Evolutionary conservation across 139 green algal species (phyloP).

Genomic region (Chlamydomonas sphaeroides): DNA sequence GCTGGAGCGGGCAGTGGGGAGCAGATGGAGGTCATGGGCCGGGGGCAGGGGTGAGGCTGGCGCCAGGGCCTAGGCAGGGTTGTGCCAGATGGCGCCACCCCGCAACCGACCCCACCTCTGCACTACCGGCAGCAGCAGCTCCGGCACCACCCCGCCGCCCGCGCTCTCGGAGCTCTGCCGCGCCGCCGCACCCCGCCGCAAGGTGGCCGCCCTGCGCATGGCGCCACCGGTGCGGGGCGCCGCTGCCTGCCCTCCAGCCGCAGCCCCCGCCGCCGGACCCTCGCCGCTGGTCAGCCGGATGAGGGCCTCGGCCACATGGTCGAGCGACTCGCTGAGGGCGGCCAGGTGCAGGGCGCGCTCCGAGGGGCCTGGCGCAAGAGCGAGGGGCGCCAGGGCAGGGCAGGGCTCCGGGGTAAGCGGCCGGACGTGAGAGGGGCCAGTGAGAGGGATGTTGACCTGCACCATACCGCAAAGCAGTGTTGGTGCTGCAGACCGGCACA

Average conservation of each 20-base stretch:
- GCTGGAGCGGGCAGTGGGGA: conserved; percentile 20
- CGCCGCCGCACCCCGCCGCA: background rate
- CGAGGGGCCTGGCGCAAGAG: background rate
- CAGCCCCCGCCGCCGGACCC: background rate
- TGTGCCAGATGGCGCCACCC: no score
- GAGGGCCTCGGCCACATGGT: conserved; percentile 31
- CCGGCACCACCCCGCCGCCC: background rate
- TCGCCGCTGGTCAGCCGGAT: background rate
- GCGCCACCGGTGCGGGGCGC: background rate
- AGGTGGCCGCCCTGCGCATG: background rate
- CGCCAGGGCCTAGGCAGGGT: no score
- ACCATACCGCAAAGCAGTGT: no score
- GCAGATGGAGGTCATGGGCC: background rate
- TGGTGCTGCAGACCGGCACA: no score
- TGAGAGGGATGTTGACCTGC: no score
- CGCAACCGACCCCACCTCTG: background rate
- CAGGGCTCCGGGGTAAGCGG: no score
- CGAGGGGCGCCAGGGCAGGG: no score
- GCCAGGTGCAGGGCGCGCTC: conserved; percentile 22
- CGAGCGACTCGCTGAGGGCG: conserved; percentile 40
- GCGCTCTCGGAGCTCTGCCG: background rate
- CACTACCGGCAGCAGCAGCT: conserved; percentile 24
- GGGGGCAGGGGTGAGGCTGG: background rate
- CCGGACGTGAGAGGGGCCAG: no score
- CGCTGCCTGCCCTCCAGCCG: background rate